A percentile compares a stretch with the other conserved stretches of the same genome.
Evolutionary conservation across 805 yeast species (phyloP).

Genomic region (Blastobotrys chiropterorum): DNA sequence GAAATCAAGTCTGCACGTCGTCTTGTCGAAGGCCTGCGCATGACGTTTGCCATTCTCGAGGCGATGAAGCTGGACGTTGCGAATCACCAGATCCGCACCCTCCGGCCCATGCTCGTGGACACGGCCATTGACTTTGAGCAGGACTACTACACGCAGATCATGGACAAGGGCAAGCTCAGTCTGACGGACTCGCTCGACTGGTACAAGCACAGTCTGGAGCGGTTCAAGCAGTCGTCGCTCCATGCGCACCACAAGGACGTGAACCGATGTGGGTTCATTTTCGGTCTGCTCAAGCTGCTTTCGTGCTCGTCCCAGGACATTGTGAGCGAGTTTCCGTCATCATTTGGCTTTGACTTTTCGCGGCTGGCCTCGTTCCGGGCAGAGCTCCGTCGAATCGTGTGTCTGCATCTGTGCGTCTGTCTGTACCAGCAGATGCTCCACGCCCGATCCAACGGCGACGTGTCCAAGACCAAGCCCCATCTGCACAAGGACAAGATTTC

Average conservation of each 20-base stretch:
- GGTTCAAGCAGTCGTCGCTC: conserved; percentile 5
- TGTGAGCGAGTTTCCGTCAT: conserved; percentile 76
- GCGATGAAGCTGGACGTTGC: conserved; percentile 95
- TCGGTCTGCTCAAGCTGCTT: conserved; percentile 43
- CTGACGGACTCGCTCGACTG: conserved; percentile 58
- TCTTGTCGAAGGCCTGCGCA: conserved; percentile 69
- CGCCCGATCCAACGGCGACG: conserved; percentile 27
- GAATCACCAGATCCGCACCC: conserved; percentile 82
- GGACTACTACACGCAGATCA: conserved; percentile 54
- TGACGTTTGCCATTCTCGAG: conserved; percentile 76
- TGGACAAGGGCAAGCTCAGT: conserved; percentile 48
- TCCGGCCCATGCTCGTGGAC: conserved; percentile 77
- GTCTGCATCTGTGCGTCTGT: conserved; percentile 66
- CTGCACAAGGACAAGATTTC: conserved; percentile 29
- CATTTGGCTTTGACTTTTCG: conserved; percentile 79
- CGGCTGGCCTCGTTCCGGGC: conserved; percentile 73
- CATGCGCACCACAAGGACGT: conserved; percentile 10
- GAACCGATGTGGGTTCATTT: conserved; percentile 21
- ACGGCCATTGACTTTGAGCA: conserved; percentile 86
- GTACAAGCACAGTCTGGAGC: conserved; percentile 42
- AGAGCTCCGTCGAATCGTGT: conserved; percentile 78
- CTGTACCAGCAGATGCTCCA: conserved; percentile 61
- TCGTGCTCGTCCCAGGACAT: conserved; percentile 61
- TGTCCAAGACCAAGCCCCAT: conserved; percentile 13
- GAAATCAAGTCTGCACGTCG: conserved; percentile 37